Conservation (phyloP, 2,329 filamentous ascomycete species). For the Xylaria sp. region DNA sequence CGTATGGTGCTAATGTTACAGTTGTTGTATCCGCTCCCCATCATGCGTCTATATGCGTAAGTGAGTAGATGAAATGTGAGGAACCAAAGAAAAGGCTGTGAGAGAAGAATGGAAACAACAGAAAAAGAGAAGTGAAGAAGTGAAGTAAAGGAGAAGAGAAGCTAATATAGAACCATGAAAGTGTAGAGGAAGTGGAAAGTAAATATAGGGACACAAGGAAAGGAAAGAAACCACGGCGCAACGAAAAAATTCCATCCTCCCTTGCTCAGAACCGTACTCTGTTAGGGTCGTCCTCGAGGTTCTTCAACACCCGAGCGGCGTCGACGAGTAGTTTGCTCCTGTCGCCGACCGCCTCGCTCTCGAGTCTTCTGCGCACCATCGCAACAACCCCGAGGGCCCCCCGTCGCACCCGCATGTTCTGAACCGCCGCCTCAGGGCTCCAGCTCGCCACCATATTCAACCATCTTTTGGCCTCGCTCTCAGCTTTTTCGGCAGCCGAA, state of each 20-base stretch:
- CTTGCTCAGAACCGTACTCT: conserved; percentile 48
- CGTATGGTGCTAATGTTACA: conserved; percentile 35
- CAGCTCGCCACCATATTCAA: conserved; percentile 48
- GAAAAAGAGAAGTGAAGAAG: conserved; percentile 14
- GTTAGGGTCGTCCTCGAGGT: conserved; percentile 53
- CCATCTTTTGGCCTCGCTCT: conserved; percentile 42
- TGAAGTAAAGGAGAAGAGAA: conserved; percentile 17
- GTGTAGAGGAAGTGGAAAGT: conserved; percentile 15
- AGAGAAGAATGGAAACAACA: conserved; percentile 15
- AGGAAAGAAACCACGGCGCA: conserved; percentile 11
- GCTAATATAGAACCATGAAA: conserved; percentile 6
- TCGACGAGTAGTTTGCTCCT: conserved; percentile 59
- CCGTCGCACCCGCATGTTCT: conserved; percentile 46
- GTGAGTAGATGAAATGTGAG: conserved; percentile 27
- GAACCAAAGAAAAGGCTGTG: conserved; percentile 30
- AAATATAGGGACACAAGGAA: conserved; percentile 8
- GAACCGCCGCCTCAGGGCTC: conserved; percentile 46
- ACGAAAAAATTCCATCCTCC: background rate
- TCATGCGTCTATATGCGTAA: conserved; percentile 25
- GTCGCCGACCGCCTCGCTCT: conserved; percentile 55
- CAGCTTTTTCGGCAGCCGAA: conserved; percentile 43
- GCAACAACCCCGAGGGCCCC: conserved; percentile 54
- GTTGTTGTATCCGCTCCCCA: conserved; percentile 17
- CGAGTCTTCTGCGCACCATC: conserved; percentile 53
- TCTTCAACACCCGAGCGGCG: conserved; percentile 57